A percentile compares a stretch with the other conserved stretches of the same genome.
Conservation (phyloP, 352 stramenopile genomes). For the Globisporangium emineosum region DNA sequence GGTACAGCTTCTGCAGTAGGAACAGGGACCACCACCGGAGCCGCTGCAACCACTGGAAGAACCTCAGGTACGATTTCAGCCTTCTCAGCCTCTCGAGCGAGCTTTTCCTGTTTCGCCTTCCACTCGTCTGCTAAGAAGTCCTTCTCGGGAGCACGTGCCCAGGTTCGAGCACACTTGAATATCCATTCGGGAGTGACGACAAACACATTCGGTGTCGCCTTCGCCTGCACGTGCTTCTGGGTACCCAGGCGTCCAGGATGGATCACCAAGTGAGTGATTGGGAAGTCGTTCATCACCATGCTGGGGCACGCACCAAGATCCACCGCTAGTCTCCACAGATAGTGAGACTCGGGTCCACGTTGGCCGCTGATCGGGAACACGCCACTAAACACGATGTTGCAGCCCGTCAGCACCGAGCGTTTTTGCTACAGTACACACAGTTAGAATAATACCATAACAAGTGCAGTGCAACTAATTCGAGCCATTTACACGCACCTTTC, state of each 20-base stretch:
- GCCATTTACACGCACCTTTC: slow-evolving; percentile 40
- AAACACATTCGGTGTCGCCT: slow-evolving; percentile 48
- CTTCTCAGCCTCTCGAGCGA: slow-evolving; percentile 18
- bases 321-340: slow-evolving; percentile 72
- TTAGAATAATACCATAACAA: too few relatives aligned
- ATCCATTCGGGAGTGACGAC: slow-evolving; percentile 82
- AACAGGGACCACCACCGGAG: not conserved
- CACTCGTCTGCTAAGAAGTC: slow-evolving; percentile 70
- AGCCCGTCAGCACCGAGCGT: slow-evolving; percentile 55
- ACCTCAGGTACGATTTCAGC: slow-evolving; percentile 14
- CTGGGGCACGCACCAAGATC: slow-evolving; percentile 68
- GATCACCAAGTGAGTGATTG: slow-evolving; percentile 83
- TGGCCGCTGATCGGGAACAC: slow-evolving; percentile 64
- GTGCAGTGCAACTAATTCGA: too few relatives aligned
- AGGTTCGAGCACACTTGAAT: slow-evolving; percentile 72
- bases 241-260: slow-evolving; percentile 75
- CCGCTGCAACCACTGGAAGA: not conserved
- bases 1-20: not conserved
- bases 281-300: slow-evolving; percentile 68
- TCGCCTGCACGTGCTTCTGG: slow-evolving; percentile 78
- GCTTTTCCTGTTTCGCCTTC: slow-evolving; percentile 38
- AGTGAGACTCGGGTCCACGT: slow-evolving; percentile 58
- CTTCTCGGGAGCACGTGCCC: slow-evolving; percentile 51
- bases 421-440: slow-evolving; percentile 46
- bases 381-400: slow-evolving; percentile 78